Evolutionary conservation across 345 rosid genomes (phyloP).

Genomic region (Diplotaxis tenuifolia): DNA sequence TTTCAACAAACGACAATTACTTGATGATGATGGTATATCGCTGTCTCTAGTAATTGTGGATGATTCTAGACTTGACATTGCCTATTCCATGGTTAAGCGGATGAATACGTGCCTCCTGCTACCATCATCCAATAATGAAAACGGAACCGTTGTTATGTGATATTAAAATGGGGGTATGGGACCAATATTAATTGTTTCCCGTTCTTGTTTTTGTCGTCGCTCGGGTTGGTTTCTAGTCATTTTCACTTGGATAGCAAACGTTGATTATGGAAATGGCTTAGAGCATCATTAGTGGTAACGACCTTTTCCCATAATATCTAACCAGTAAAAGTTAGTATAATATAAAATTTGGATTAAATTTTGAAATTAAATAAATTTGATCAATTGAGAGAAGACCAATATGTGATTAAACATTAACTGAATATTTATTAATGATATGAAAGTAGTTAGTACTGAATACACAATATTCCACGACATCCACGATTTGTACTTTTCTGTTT

Average conservation of each 20-base stretch:
- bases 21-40: background rate
- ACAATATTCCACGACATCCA: too few relatives aligned
- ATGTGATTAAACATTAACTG: too few relatives aligned
- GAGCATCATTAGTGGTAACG: too few relatives aligned
- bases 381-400: too few relatives aligned
- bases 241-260: background rate
- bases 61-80: constrained; percentile 29
- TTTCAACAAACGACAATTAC: constrained; percentile 17
- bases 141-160: background rate
- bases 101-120: constrained; percentile 36
- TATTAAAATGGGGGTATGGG: background rate
- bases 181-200: background rate
- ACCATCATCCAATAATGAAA: constrained; percentile 22
- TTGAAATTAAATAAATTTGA: too few relatives aligned
- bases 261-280: too few relatives aligned
- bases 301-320: constrained; percentile 31
- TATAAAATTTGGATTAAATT: too few relatives aligned
- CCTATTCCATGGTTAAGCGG: constrained; percentile 35
- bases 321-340: too few relatives aligned
- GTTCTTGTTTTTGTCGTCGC: background rate
- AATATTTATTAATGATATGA: too few relatives aligned
- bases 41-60: constrained; percentile 19
- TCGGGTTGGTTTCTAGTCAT: background rate
- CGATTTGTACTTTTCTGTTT: too few relatives aligned
- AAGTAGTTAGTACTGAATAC: too few relatives aligned